Conservation (phyloP, 305 asterid species). For the Fraxinus platypoda region DNA sequence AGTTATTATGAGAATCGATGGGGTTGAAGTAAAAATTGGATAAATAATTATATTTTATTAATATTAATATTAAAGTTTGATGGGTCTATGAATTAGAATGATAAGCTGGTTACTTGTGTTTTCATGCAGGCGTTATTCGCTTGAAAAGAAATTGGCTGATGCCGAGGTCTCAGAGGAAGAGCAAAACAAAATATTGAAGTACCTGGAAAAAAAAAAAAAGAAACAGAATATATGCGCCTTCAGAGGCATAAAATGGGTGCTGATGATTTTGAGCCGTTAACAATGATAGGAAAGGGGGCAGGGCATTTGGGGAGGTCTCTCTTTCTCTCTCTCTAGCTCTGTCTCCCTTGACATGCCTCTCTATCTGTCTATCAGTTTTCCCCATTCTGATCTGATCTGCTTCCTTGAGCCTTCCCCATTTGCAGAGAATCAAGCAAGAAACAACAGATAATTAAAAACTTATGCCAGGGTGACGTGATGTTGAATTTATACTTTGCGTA, state of each 20-base stretch:
- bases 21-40: too few species aligned
- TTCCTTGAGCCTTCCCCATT: neutral
- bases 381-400: neutral
- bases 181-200: slow-evolving; percentile 65
- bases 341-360: neutral
- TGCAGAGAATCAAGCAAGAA: neutral
- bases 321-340: slow-evolving; percentile 15
- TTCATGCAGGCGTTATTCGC: slow-evolving; percentile 53
- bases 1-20: too few species aligned
- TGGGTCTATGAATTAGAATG: neutral
- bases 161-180: slow-evolving; percentile 85
- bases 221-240: slow-evolving; percentile 81
- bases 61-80: too few species aligned
- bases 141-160: slow-evolving; percentile 80
- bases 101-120: slow-evolving; percentile 20
- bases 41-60: too few species aligned
- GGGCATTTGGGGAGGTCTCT: slow-evolving; percentile 88
- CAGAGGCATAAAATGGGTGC: slow-evolving; percentile 93
- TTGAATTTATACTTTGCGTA: neutral
- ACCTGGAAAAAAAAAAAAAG: slow-evolving; percentile 79
- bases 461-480: neutral
- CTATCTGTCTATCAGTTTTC: neutral
- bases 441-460: neutral
- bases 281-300: slow-evolving; percentile 92
- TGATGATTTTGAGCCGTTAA: slow-evolving; percentile 80